Percentiles rank a stretch among this genome's conserved stretches.
Conservation (phyloP, 2,329 filamentous ascomycete species). For the Periconia macrospinosa region DNA sequence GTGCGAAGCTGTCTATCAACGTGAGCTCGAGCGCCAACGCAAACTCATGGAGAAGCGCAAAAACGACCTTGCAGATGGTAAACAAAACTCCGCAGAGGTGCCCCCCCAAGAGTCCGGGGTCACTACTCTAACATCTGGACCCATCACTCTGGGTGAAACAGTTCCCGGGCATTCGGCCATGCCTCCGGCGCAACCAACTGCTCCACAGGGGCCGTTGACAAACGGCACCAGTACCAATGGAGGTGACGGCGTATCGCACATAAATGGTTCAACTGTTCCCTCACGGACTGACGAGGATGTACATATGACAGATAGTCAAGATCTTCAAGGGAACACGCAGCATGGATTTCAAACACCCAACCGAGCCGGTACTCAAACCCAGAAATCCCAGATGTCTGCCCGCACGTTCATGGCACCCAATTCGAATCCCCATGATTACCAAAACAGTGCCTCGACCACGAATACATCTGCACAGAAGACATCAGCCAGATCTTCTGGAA, state of each 20-base stretch:
- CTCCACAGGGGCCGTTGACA: slow-evolving; percentile 58
- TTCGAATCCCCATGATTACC: slow-evolving; percentile 63
- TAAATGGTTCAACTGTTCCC: slow-evolving; percentile 47
- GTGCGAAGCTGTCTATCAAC: slow-evolving; percentile 78
- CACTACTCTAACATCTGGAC: slow-evolving; percentile 49
- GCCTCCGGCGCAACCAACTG: slow-evolving; percentile 30
- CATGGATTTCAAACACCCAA: slow-evolving; percentile 38
- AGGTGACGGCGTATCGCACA: slow-evolving; percentile 32
- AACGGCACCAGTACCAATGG: slow-evolving; percentile 56
- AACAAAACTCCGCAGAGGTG: slow-evolving; percentile 46
- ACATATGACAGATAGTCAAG: slow-evolving; percentile 50
- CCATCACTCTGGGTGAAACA: slow-evolving; percentile 62
- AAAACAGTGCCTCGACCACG: slow-evolving; percentile 90
- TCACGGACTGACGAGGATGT: slow-evolving; percentile 46
- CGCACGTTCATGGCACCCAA: slow-evolving; percentile 62
- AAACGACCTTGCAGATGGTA: slow-evolving; percentile 38
- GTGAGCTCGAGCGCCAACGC: slow-evolving; percentile 65
- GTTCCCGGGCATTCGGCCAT: slow-evolving; percentile 55
- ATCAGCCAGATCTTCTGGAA: slow-evolving; percentile 70
- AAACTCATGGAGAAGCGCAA: slow-evolving; percentile 61
- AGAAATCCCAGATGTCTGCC: slow-evolving; percentile 67
- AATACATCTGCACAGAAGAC: slow-evolving; percentile 74
- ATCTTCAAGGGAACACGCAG: slow-evolving; percentile 34
- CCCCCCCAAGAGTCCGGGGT: slow-evolving; percentile 46
- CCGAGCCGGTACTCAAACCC: slow-evolving; percentile 40